Evolutionary conservation across 768 basidiomycete genomes (phyloP), one percentile per base, ranked within the genome.

Genomic region (Phaffia australis): DNA sequence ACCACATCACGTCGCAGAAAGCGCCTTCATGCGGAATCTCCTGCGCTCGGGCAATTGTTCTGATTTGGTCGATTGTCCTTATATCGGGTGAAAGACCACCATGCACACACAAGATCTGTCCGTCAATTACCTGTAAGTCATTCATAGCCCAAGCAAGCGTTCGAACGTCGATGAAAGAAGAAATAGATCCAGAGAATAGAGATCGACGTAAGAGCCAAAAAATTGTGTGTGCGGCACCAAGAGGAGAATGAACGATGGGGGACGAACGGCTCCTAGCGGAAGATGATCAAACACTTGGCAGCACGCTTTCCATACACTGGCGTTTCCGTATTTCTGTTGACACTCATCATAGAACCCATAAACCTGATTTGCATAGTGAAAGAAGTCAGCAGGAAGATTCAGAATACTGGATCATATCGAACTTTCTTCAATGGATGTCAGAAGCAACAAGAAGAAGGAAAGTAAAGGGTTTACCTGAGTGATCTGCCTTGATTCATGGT

Each of bases 331-430:
- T 76, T 97, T 98, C 77, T 91, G 90, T 77, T 95, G 92, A 73
- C 94, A 97, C 77, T 98, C 94, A 74, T 95, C 93, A 74, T 95
- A 97, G 76, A 95, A 97, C n/a, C 93, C 94, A 68, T 97, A 97
- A 1, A 69, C 67, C 63, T 69, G 51, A 19, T n/a, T 42, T 5
- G 4, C 35, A 11, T 42, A 42, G 16, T 5, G 4, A 54, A 23
- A 15, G 5, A 54, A 29, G 15, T 5, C 5, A 9, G 29, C 52
- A 29, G 16, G 16, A 23, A 54, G 16, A 15, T 4, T 30, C n/a
- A 29, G 23, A 23, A 54, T 54, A 54, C 15, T 9, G 52, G 9
- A 23, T 23, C 52, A 23, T 5, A 54, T 54, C n/a, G 23, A 54
- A 4, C 15, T 54, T 54, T 54, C 52, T 23, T 15, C 23, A 29